Percentiles rank a stretch among this genome's conserved stretches.
phyloP scores from a whole-genome alignment of 768 basidiomycete genomes.

The Wakefieldia striispora region DNA sequence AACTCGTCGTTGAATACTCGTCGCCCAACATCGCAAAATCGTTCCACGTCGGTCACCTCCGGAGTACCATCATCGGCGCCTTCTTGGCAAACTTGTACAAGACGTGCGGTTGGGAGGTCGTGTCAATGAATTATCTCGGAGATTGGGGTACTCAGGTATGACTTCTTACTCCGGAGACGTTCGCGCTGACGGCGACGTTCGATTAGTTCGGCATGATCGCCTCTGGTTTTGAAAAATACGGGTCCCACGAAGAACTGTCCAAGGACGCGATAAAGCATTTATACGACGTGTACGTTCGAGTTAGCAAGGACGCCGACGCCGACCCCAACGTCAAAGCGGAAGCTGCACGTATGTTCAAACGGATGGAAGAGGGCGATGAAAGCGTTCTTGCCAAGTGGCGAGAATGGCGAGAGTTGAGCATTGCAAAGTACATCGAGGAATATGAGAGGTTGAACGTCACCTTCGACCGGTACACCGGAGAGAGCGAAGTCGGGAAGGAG shows the following conservation, averaged over 20 bases:
- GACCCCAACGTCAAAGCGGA: slow-evolving; percentile 71
- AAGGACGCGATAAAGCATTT: slow-evolving; percentile 93
- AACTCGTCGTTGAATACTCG: slow-evolving; percentile 86
- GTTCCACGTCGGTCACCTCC: slow-evolving; percentile 95
- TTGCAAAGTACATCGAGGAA: slow-evolving; percentile 85
- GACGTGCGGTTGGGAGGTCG: slow-evolving; percentile 91
- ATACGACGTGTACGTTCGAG: slow-evolving; percentile 91
- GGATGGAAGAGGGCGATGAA: slow-evolving; percentile 93
- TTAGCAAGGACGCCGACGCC: slow-evolving; percentile 79
- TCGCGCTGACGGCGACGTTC: neutral
- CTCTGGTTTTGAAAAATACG: slow-evolving; percentile 89
- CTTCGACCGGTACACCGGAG: slow-evolving; percentile 92
- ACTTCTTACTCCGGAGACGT: no score
- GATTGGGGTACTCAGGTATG: slow-evolving; percentile 97
- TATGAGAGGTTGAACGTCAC: slow-evolving; percentile 87
- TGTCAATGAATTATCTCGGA: slow-evolving; percentile 90
- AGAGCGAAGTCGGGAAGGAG: slow-evolving; percentile 74
- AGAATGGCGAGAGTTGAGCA: slow-evolving; percentile 87
- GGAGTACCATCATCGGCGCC: slow-evolving; percentile 98
- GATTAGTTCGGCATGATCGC: slow-evolving; percentile 82
- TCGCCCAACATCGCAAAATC: slow-evolving; percentile 97
- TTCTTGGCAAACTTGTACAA: slow-evolving; percentile 90
- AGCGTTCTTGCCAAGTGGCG: slow-evolving; percentile 84
- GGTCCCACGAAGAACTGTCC: slow-evolving; percentile 77
- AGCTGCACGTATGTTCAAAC: slow-evolving; percentile 87